Percentiles rank a stretch among this genome's conserved stretches.
phyloP scores from a whole-genome alignment of 2,329 filamentous ascomycete species.

The Mycocentrospora acerina region DNA sequence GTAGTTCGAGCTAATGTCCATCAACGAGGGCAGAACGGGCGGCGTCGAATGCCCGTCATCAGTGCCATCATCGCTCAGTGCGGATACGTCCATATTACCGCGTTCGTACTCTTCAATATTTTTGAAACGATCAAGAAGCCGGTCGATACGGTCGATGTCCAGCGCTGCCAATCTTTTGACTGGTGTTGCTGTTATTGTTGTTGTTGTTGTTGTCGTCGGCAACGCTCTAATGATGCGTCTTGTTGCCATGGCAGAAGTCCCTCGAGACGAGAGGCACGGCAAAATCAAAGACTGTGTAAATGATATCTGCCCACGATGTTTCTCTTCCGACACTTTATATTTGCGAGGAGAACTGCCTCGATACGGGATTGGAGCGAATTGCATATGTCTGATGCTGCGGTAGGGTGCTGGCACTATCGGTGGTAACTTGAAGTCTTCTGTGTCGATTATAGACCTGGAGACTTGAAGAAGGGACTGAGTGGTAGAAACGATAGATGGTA shows the following conservation, averaged over 20 bases:
- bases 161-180: neutral
- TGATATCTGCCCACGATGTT: too few species aligned
- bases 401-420: neutral
- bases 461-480: neutral
- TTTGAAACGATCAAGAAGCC: neutral
- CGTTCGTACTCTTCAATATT: neutral
- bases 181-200: conserved; percentile 1
- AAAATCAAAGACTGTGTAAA: neutral
- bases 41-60: too few species aligned
- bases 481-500: neutral
- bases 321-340: conserved; percentile 1
- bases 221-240: conserved; percentile 2
- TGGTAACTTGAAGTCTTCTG: neutral
- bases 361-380: neutral
- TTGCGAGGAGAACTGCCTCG: conserved; percentile 4
- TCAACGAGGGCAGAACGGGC: too few species aligned
- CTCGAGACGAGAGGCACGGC: conserved; percentile 12
- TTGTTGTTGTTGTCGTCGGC: conserved; percentile 3
- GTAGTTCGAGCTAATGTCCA: too few species aligned
- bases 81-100: too few species aligned
- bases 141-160: neutral
- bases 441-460: neutral
- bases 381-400: neutral
- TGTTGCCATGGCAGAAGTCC: conserved; percentile 12
- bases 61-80: too few species aligned